Conservation (phyloP, 1,284 basidiomycete species). For the Ganoderma boninense region DNA sequence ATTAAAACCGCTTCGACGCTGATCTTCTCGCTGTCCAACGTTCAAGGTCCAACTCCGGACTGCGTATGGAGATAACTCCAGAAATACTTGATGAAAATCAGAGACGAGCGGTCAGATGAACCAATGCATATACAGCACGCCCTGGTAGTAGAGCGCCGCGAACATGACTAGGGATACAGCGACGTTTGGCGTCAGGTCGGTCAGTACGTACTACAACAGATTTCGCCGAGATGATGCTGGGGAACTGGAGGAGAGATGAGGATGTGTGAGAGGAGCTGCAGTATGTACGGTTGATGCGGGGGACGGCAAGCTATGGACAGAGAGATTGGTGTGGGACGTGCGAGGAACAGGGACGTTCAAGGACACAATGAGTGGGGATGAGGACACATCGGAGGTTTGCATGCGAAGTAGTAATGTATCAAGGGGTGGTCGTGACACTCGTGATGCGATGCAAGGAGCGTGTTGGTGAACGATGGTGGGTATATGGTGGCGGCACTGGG, state of each 20-base stretch:
- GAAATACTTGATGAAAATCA: neutral
- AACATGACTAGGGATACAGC: conserved; percentile 1
- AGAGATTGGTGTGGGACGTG: neutral
- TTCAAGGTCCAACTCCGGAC: neutral
- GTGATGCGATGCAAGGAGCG: neutral
- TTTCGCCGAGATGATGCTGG: neutral
- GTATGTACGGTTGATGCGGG: conserved; percentile 19
- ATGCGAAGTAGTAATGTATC: conserved; percentile 17
- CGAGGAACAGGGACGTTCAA: neutral
- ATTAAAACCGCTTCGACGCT: neutral
- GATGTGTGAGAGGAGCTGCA: conserved; percentile 4
- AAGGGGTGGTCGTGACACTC: neutral
- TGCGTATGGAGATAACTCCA: neutral
- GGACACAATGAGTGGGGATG: neutral
- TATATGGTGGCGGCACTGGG: neutral
- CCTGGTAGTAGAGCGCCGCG: neutral
- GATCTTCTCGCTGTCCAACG: neutral
- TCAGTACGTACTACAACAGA: conserved; percentile 7
- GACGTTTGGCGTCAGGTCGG: neutral
- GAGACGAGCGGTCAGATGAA: neutral
- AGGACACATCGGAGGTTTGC: neutral
- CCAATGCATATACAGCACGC: conserved; percentile 6
- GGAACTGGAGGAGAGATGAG: neutral
- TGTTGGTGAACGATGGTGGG: neutral
- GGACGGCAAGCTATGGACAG: conserved; percentile 1